Evolutionary conservation across 306 rosid species (phyloP), one percentile per base, ranked within the genome.

Genomic region (Prunus campanulata): DNA sequence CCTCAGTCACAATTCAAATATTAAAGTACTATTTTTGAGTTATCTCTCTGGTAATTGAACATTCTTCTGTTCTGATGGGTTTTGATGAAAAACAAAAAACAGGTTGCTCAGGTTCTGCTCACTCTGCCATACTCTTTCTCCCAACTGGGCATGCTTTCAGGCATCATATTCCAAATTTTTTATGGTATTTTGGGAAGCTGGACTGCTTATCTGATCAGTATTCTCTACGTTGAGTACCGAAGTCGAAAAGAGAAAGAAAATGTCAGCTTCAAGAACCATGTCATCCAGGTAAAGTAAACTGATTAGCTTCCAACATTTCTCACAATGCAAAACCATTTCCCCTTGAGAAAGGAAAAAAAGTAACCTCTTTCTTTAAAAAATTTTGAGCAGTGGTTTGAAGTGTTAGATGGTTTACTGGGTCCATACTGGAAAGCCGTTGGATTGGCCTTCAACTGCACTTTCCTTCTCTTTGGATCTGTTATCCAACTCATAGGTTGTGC

Each of bases 401-500:
- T 94, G 64, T 75, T 94, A 67, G 98, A 94, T 72, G 98, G 98
- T 30, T 85, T 94, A 44, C 79, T 94, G 57, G 98, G 98, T 78
- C 96, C 97, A 48, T 86, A 86, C 57, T 94, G 98, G 98, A 94
- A 94, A 78, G 97, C 93, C 15, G 32, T 71, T 32, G 98, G 98
- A 24, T 77, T 94, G 75, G 98, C 97, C 54, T 94, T 94, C 93
- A 94, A 90, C 76, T 94, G 98, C 62, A 94, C 98, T 61, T 89
- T 94, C 32, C 98, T 94, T 70, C 96, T 94, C 78, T 90, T 87
- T 75, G 98, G 98, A 81, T 84, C 96, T 66, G 98, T 94, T 29
- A 94, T 94, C 74, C 98, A 94, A 84, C 97, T 94, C 27, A 94
- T 94, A 49, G 98, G 95, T 56, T 94, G 98, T 84, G 98, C 98